A percentile compares a stretch with the other conserved stretches of the same genome.
Evolutionary conservation across 306 rosid genomes (phyloP).

Genomic region (Clitoria ternatea): DNA sequence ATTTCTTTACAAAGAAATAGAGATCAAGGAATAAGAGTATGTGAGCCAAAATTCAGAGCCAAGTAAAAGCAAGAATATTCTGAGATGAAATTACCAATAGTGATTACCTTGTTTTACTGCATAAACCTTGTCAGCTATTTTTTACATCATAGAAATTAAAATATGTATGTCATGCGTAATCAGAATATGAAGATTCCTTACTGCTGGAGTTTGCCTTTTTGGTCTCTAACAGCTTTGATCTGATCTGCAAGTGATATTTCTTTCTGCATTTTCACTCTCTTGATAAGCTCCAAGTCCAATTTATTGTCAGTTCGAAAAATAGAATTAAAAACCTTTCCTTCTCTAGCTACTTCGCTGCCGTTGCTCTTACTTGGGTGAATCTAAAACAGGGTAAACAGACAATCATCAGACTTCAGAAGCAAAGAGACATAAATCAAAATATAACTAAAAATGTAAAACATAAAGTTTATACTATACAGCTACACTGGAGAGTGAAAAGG

Average conservation of each 20-base stretch:
- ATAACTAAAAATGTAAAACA: background rate
- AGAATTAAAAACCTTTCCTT: conserved; percentile 27
- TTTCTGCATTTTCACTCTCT: conserved; percentile 47
- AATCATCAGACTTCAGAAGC: conserved; percentile 15
- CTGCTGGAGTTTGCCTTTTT: conserved; percentile 37
- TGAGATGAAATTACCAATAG: background rate
- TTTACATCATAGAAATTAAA: conserved; percentile 20
- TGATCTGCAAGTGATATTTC: conserved; percentile 74
- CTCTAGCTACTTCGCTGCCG: conserved; percentile 27
- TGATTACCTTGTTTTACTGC: conserved; percentile 8
- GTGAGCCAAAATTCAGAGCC: background rate
- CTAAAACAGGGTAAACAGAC: conserved; percentile 34
- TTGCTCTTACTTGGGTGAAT: conserved; percentile 35
- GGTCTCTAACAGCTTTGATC: conserved; percentile 59
- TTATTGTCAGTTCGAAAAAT: conserved; percentile 39
- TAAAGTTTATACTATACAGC: background rate
- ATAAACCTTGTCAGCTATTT: background rate
- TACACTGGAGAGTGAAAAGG: background rate
- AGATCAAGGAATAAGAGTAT: background rate
- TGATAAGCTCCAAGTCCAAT: conserved; percentile 66
- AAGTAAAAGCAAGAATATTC: background rate
- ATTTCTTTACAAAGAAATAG: background rate
- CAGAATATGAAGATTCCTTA: conserved; percentile 20
- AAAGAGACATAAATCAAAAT: background rate
- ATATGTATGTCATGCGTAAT: background rate